These are phyloP conservation scores for Petunia secreta DNA, from an alignment of 257 asterid genomes.

Conservation along the genomic window DNA sequence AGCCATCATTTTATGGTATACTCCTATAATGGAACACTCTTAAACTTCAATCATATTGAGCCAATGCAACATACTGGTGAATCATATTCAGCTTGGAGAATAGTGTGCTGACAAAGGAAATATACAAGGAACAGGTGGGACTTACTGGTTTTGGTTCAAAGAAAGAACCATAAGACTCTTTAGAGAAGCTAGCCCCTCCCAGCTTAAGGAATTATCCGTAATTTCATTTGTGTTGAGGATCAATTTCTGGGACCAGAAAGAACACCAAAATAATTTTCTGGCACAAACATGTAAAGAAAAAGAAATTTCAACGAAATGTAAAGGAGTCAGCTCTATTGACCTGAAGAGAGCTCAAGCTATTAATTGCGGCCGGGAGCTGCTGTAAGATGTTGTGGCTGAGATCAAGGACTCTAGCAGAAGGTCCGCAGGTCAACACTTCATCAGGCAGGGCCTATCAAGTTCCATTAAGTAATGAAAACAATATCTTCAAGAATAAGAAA, in stretches of 20 bases:
- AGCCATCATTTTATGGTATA: neutral
- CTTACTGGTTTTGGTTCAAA: slow-evolving; percentile 68
- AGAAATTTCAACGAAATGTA: slow-evolving; percentile 22
- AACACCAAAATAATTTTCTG: slow-evolving; percentile 22
- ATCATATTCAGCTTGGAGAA: neutral
- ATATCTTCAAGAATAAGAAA: slow-evolving; percentile 29
- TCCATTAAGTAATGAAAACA: slow-evolving; percentile 30
- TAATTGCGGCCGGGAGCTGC: slow-evolving; percentile 63
- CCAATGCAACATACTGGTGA: neutral
- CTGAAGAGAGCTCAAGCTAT: slow-evolving; percentile 57
- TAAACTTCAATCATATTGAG: neutral
- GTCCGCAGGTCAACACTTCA: slow-evolving; percentile 71
- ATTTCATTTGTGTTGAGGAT: slow-evolving; percentile 62
- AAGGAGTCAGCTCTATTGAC: slow-evolving; percentile 41
- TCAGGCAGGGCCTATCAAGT: slow-evolving; percentile 73
- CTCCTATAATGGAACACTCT: neutral
- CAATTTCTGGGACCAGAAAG: slow-evolving; percentile 55
- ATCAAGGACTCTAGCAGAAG: slow-evolving; percentile 71
- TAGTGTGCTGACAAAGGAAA: neutral
- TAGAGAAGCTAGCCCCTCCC: slow-evolving; percentile 75
- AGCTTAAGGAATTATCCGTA: slow-evolving; percentile 56
- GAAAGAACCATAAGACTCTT: slow-evolving; percentile 65
- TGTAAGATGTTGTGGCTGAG: slow-evolving; percentile 62
- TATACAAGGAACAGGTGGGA: slow-evolving; percentile 27
- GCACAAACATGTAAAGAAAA: slow-evolving; percentile 24